Evolutionary conservation across 2,329 filamentous ascomycete species (phyloP).

Genomic region (Colletotrichum plurivorum): DNA sequence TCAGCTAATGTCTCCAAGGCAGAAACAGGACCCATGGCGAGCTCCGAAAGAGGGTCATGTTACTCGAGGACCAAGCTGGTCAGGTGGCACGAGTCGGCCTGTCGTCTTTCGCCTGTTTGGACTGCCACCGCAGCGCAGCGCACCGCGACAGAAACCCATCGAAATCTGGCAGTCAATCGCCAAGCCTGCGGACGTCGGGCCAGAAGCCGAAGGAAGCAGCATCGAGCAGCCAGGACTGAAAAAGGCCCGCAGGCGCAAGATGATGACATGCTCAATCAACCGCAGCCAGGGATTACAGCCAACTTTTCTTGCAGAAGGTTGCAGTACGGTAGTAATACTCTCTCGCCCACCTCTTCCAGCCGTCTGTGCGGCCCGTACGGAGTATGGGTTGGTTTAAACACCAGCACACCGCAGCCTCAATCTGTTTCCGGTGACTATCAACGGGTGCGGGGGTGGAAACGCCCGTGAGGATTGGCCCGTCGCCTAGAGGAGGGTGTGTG

Average conservation of each 20-base stretch:
- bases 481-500: background rate
- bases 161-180: background rate
- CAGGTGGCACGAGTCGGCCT: slow-evolving; percentile 16
- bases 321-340: too few relatives aligned
- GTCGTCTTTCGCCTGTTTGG: background rate
- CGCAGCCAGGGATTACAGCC: too few relatives aligned
- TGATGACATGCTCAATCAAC: too few relatives aligned
- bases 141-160: background rate
- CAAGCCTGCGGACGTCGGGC: slow-evolving; percentile 7
- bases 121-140: background rate
- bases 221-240: background rate
- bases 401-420: background rate
- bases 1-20: background rate
- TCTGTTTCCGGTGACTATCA: slow-evolving; percentile 13
- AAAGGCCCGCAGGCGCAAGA: background rate
- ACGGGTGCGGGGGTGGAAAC: slow-evolving; percentile 14
- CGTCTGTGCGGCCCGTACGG: slow-evolving; percentile 6
- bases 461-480: slow-evolving; percentile 22
- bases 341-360: background rate
- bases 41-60: background rate
- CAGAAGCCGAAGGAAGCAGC: slow-evolving; percentile 8
- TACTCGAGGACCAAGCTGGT: background rate
- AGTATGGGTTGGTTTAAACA: background rate
- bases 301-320: too few relatives aligned
- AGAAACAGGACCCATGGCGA: background rate